Conservation (phyloP, 78 protist genomes). For the Dictyostelium citrinum region DNA sequence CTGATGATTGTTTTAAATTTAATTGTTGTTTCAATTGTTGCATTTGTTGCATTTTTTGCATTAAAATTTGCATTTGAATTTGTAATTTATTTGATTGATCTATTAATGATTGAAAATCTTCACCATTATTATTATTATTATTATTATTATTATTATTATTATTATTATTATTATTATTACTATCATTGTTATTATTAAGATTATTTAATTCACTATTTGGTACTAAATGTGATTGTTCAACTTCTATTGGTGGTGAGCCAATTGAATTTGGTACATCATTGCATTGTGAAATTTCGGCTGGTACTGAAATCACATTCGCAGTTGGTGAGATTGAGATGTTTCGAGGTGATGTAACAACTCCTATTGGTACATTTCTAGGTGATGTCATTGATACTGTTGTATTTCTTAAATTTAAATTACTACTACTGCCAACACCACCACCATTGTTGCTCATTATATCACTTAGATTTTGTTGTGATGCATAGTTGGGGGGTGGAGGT, state of each 20-base stretch:
- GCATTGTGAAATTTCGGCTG: neutral
- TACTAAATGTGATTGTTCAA: neutral
- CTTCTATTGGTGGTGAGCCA: neutral
- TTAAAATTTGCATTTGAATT: neutral
- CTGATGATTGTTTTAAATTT: neutral
- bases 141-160: neutral
- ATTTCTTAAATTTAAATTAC: neutral
- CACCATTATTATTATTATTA: neutral
- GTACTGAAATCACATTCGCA: neutral
- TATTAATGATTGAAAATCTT: slow-evolving; percentile 1
- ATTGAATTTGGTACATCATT: neutral
- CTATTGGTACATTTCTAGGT: slow-evolving; percentile 6
- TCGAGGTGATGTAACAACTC: neutral
- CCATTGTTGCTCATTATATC: neutral
- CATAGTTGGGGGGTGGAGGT: neutral
- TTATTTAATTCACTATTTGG: neutral
- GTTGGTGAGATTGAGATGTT: neutral
- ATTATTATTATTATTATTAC: neutral
- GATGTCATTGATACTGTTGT: neutral
- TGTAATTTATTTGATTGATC: neutral
- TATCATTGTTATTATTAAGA: neutral
- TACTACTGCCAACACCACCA: neutral
- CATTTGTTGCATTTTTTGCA: neutral
- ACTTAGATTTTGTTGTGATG: neutral
- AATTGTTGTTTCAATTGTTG: neutral